A percentile compares a stretch with the other conserved stretches of the same genome.
Conservation (phyloP, 2,329 filamentous ascomycete genomes). For the Magnaporthiopsis poae region DNA sequence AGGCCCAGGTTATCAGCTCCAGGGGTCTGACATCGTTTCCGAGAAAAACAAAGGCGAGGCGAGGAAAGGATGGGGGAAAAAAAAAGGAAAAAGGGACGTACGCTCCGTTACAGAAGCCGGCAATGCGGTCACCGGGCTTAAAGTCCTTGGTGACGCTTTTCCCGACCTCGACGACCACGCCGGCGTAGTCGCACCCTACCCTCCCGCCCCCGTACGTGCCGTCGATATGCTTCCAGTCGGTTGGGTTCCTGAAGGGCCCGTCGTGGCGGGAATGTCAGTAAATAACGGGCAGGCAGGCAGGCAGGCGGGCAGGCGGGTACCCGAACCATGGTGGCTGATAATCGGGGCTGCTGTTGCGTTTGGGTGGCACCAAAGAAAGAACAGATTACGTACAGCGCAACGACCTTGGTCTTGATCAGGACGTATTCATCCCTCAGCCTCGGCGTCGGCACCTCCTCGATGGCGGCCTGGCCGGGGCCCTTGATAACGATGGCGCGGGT, state of each 20-base stretch:
- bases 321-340: not conserved
- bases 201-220: not conserved
- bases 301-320: too few species aligned
- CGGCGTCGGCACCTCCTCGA: conserved; percentile 17
- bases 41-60: too few species aligned
- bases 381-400: conserved; percentile 11
- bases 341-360: not conserved
- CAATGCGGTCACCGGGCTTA: conserved; percentile 37
- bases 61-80: too few species aligned
- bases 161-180: conserved; percentile 37
- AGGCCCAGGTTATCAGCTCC: not conserved
- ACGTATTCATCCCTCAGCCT: conserved; percentile 19
- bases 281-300: too few species aligned
- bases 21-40: not conserved
- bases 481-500: conserved; percentile 18
- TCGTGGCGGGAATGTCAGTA: not conserved
- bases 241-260: conserved; percentile 16
- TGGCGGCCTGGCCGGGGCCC: conserved; percentile 13
- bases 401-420: conserved; percentile 18
- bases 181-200: conserved; percentile 33
- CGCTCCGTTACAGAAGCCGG: conserved; percentile 30
- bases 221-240: conserved; percentile 19
- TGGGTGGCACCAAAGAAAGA: not conserved
- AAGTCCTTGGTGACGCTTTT: conserved; percentile 30
- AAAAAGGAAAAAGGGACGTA: conserved; percentile 12